These are phyloP conservation scores for Nematodospora anomalae DNA, from an alignment of 1,139 yeast genomes.

Conservation along the genomic window DNA sequence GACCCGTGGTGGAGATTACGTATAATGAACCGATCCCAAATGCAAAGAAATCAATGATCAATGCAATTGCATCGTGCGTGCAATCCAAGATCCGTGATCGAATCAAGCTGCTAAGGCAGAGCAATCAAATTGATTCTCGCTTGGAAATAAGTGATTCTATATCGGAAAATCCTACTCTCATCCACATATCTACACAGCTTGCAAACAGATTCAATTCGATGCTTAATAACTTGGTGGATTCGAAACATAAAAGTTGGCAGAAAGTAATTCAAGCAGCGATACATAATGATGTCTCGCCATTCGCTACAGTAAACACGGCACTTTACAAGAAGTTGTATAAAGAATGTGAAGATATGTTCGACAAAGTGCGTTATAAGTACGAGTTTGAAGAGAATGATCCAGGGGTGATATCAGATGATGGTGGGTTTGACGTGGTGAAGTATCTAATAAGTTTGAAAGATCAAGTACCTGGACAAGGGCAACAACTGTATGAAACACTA, in stretches of 20 bases:
- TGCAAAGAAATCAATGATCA: conserved; percentile 32
- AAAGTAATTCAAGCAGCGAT: conserved; percentile 27
- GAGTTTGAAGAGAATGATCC: conserved; percentile 18
- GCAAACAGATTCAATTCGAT: conserved; percentile 22
- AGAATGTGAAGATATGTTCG: conserved; percentile 25
- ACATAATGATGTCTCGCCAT: conserved; percentile 19
- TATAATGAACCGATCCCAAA: conserved; percentile 21
- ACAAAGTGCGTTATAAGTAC: conserved; percentile 22
- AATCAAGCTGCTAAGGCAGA: conserved; percentile 14
- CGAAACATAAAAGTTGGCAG: conserved; percentile 23
- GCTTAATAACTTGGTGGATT: conserved; percentile 11
- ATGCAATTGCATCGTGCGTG: conserved; percentile 41
- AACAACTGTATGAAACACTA: conserved; percentile 4
- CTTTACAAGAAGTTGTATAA: conserved; percentile 17
- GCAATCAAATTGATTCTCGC: conserved; percentile 6
- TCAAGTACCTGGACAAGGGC: conserved; percentile 5
- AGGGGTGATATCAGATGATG: conserved; percentile 9
- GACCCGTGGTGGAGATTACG: conserved; percentile 11
- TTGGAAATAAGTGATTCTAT: conserved; percentile 10
- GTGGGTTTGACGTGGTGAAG: conserved; percentile 19
- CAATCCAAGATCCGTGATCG: conserved; percentile 29
- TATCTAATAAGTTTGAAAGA: conserved; percentile 16
- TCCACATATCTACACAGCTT: conserved; percentile 22
- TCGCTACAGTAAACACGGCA: conserved; percentile 13
- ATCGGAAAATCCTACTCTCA: conserved; percentile 1